phyloP scores from a whole-genome alignment of 2,329 filamentous ascomycete species.

The Fonsecaea monophora region DNA sequence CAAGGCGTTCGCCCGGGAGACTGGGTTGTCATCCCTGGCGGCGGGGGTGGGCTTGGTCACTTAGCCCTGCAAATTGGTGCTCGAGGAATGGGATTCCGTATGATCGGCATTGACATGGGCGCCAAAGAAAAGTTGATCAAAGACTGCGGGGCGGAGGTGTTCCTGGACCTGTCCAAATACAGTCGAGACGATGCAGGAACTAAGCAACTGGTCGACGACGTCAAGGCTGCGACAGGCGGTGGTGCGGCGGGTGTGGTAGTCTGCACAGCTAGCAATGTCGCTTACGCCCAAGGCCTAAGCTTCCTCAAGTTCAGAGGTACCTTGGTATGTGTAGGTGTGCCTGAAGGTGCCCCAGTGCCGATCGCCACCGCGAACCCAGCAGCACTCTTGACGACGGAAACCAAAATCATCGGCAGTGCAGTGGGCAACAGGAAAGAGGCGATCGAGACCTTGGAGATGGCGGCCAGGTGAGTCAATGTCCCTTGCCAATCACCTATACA shows the following conservation, averaged over 20 bases:
- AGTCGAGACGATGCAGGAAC: conserved; percentile 54
- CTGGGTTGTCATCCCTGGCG: conserved; percentile 66
- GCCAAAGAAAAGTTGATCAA: conserved; percentile 65
- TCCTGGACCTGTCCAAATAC: conserved; percentile 66
- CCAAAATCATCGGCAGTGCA: conserved; percentile 57
- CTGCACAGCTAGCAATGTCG: conserved; percentile 58
- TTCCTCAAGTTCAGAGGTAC: conserved; percentile 59
- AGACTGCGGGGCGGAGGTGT: conserved; percentile 69
- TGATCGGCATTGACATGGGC: conserved; percentile 70
- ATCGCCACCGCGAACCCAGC: conserved; percentile 56
- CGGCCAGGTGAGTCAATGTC: conserved; percentile 42
- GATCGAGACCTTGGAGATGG: conserved; percentile 57
- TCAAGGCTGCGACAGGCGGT: conserved; percentile 63
- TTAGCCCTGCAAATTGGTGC: conserved; percentile 67
- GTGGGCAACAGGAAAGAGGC: conserved; percentile 61
- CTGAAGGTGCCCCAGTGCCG: conserved; percentile 53
- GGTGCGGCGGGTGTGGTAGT: conserved; percentile 69
- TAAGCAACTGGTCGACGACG: conserved; percentile 58
- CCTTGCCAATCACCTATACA: neutral
- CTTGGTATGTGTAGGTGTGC: conserved; percentile 60
- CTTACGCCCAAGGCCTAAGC: conserved; percentile 57
- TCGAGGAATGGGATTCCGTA: conserved; percentile 67
- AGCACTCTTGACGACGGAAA: conserved; percentile 51
- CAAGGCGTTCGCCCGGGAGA: conserved; percentile 59
- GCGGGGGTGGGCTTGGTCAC: conserved; percentile 70